Base-by-base conservation (phyloP, 768 basidiomycete species). In the Royoungia palumana region DNA sequence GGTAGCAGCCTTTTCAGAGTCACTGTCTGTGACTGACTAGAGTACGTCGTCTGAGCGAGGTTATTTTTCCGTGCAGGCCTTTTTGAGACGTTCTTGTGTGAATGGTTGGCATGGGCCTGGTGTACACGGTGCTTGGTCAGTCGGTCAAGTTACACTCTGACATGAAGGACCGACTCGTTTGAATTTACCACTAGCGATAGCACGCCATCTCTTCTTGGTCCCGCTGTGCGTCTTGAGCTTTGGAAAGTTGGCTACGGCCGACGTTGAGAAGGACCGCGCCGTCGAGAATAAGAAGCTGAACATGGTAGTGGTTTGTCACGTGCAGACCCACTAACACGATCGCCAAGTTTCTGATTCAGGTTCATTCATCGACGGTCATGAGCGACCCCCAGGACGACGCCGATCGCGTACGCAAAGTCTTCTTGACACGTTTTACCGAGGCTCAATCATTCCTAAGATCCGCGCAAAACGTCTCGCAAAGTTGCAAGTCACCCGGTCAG, bases 381-480 rank as follows among this genome's bases (percentile, higher is more conserved):
- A 56, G 46, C 9, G 71, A 74, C 55, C 85, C 85, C 0, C 80
- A 83, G 53, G 82, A 85, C 53, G 89, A 91, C 68, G 92, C 90
- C 11, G 91, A 91, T 60, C 79, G 85, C 45, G 89, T 90, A 75
- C 47, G 75, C 20, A 44, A 39, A 1, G 6, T 16, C 40, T 30
- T 2, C 1, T 14, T 4, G 3, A 13, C 5, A 1, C 0, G 3
- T 12, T 11, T 12, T 3, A 6, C 37, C 37, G 40, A 47, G 30
- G 8, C 41, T 46, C 9, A 34, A 19, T 30, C 0, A 3, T 14
- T 14, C 12, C 22, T 6, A 59, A 95, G 94, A 95, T 96, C 63
- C 89, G 93, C 55, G 72, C 91, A 66, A 95, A 95, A 70, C 83
- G 94, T 47, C 77, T 98, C 44, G 93, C 89, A 27, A 91, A 89